These are phyloP conservation scores for Skeletonema marinoi DNA, from an alignment of 108 stramenopile genomes.

Conservation along the genomic window DNA sequence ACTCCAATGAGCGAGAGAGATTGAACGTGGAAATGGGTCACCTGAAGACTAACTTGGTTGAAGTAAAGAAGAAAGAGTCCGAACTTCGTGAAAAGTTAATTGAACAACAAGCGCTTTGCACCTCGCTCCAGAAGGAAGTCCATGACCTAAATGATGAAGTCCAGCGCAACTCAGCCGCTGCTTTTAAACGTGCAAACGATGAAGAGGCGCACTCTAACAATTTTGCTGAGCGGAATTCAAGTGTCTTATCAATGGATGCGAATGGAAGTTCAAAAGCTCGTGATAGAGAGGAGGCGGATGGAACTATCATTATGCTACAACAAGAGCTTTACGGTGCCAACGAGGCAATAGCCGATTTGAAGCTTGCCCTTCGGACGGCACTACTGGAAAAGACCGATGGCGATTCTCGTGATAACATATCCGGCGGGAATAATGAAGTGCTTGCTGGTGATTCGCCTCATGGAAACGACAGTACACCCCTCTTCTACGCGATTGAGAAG, in stretches of 20 bases:
- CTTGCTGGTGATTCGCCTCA: constrained; percentile 9
- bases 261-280: background rate
- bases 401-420: background rate
- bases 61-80: constrained; percentile 22
- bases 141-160: constrained; percentile 35
- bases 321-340: constrained; percentile 80
- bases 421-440: background rate
- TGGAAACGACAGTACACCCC: constrained; percentile 58
- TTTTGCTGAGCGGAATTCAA: constrained; percentile 2
- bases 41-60: constrained; percentile 12
- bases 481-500: constrained; percentile 90
- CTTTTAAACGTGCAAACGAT: constrained; percentile 41
- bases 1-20: constrained; percentile 25
- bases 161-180: constrained; percentile 46
- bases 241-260: constrained; percentile 1
- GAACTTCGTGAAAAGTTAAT: constrained; percentile 39
- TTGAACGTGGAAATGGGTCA: constrained; percentile 42
- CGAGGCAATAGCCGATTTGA: constrained; percentile 77
- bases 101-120: constrained; percentile 26
- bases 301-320: constrained; percentile 80
- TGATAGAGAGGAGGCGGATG: constrained; percentile 56
- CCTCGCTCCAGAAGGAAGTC: constrained; percentile 42
- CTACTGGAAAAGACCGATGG: constrained; percentile 44
- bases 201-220: constrained; percentile 17
- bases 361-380: constrained; percentile 71